Percentiles rank a stretch among this genome's conserved stretches.
Conservation (phyloP, 2,329 filamentous ascomycete species). For the Colletotrichum chlorophyti region DNA sequence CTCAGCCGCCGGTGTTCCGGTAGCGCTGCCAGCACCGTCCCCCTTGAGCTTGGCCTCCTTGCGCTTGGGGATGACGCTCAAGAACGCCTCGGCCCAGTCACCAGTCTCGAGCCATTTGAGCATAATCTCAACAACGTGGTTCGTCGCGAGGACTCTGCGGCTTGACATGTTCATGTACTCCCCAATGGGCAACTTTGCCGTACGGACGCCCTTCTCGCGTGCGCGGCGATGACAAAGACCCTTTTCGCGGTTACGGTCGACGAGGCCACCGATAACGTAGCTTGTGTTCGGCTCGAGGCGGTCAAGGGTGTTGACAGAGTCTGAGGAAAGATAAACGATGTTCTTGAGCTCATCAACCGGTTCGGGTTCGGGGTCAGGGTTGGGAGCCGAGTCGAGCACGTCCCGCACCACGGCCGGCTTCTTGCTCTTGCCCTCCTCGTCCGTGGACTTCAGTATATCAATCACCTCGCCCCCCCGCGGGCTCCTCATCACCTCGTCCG, state of each 20-base stretch:
- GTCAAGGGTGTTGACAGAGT: slow-evolving; percentile 85
- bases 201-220: slow-evolving; percentile 76
- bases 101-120: slow-evolving; percentile 87
- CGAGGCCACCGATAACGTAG: slow-evolving; percentile 92
- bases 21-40: slow-evolving; percentile 1
- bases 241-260: slow-evolving; percentile 97
- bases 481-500: slow-evolving; percentile 71
- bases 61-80: slow-evolving; percentile 85
- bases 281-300: slow-evolving; percentile 86
- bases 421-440: slow-evolving; percentile 32
- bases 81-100: slow-evolving; percentile 91
- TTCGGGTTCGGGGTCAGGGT: slow-evolving; percentile 38
- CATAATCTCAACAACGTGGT: slow-evolving; percentile 98
- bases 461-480: slow-evolving; percentile 62
- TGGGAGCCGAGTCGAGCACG: slow-evolving; percentile 39
- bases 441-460: slow-evolving; percentile 58
- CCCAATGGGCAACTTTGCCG: slow-evolving; percentile 92
- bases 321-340: slow-evolving; percentile 88
- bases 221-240: slow-evolving; percentile 89
- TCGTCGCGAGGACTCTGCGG: slow-evolving; percentile 86
- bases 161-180: slow-evolving; percentile 92
- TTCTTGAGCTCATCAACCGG: slow-evolving; percentile 44
- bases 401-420: slow-evolving; percentile 40
- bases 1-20: slow-evolving; percentile 35
- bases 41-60: slow-evolving; percentile 78